These are phyloP conservation scores for Trametes elegans DNA, from an alignment of 768 basidiomycete genomes.

Conservation along the genomic window DNA sequence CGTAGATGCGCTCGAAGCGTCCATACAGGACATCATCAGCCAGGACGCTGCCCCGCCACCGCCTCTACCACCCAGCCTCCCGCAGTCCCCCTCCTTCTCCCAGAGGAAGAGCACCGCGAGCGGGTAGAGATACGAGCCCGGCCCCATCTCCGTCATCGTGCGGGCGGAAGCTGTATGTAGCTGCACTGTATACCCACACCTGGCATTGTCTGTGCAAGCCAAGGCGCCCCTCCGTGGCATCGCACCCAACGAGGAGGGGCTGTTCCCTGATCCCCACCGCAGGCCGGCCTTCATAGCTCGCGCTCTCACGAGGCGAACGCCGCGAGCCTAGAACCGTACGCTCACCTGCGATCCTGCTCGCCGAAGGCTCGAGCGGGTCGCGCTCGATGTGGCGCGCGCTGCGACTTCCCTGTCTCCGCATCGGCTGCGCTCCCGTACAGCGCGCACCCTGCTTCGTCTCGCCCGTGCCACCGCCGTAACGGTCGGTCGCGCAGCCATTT, in stretches of 20 bases:
- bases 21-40: constrained; percentile 91
- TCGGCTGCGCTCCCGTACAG: not conserved
- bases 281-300: constrained; percentile 1
- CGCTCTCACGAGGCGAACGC: constrained; percentile 3
- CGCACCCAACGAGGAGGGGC: not conserved
- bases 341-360: not conserved
- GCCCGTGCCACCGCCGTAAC: not conserved
- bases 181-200: constrained; percentile 14
- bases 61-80: constrained; percentile 41
- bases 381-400: not conserved
- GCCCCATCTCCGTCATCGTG: constrained; percentile 3
- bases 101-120: constrained; percentile 23
- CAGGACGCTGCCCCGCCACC: constrained; percentile 48
- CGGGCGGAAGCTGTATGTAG: constrained; percentile 11
- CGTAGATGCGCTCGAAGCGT: constrained; percentile 84
- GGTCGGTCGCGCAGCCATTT: not conserved
- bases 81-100: constrained; percentile 52
- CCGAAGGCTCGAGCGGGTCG: not conserved
- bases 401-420: constrained; percentile 4
- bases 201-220: not conserved
- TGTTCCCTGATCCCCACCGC: not conserved
- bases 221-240: constrained; percentile 9
- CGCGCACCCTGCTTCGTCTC: not conserved
- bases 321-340: constrained; percentile 1
- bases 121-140: not conserved